These are phyloP conservation scores for Alternaria sp. DNA, from an alignment of 2,329 filamentous ascomycete species.

Conservation along the genomic window DNA sequence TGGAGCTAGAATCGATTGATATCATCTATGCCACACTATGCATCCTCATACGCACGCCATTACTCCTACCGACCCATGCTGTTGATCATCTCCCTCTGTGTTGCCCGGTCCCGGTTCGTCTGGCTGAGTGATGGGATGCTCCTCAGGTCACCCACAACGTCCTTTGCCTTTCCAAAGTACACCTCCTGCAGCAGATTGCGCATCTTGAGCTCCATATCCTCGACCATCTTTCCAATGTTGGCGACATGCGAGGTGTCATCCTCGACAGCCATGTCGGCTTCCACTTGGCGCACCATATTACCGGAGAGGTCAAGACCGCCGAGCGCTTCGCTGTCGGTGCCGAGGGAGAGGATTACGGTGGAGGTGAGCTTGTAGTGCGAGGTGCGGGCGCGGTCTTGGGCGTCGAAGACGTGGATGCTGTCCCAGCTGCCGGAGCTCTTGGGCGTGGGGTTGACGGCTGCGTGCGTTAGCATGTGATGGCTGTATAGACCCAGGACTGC, in stretches of 20 bases:
- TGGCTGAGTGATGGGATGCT: slow-evolving; percentile 86
- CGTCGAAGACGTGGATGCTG: slow-evolving; percentile 98
- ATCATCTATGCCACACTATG: slow-evolving; percentile 8
- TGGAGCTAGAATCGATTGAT: slow-evolving; percentile 2
- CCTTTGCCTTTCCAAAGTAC: slow-evolving; percentile 99
- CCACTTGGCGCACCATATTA: slow-evolving; percentile 97
- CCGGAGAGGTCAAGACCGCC: slow-evolving; percentile 92
- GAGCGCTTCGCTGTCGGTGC: slow-evolving; percentile 69
- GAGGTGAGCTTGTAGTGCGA: slow-evolving; percentile 98
- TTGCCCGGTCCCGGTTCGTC: slow-evolving; percentile 79
- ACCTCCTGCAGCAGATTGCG: slow-evolving; percentile 97
- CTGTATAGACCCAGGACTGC: slow-evolving; percentile 29
- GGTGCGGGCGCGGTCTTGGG: slow-evolving; percentile 86
- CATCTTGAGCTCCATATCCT: slow-evolving; percentile 99
- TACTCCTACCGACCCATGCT: slow-evolving; percentile 51
- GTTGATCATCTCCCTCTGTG: slow-evolving; percentile 86
- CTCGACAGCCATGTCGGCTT: slow-evolving; percentile 88
- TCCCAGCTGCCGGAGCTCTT: slow-evolving; percentile 87
- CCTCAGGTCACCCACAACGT: slow-evolving; percentile 93
- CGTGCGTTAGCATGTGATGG: slow-evolving; percentile 20
- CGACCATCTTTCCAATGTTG: slow-evolving; percentile 88
- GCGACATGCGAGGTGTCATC: slow-evolving; percentile 92
- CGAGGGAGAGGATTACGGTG: slow-evolving; percentile 91
- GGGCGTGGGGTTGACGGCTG: slow-evolving; percentile 70
- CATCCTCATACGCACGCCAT: neutral